Evolutionary conservation across 225 moss, liverwort and hornwort species (phyloP).

Genomic region (Bryoerythrophyllum caledonicum): DNA sequence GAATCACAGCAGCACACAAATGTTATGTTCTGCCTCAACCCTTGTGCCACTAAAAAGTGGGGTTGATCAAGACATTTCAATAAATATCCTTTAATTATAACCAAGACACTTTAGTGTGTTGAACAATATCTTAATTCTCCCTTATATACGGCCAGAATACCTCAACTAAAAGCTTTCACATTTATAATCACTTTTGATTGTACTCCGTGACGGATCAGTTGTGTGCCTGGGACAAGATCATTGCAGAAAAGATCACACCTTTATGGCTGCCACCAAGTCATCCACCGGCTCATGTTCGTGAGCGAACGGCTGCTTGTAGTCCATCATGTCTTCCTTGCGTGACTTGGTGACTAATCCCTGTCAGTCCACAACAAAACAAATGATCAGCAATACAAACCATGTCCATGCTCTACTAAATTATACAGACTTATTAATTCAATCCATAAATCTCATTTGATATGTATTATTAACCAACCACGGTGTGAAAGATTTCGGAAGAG

Average conservation of each 20-base stretch:
- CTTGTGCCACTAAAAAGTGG: too few species aligned
- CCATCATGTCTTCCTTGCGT: slow-evolving; percentile 53
- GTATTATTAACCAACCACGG: neutral
- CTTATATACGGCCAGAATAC: too few species aligned
- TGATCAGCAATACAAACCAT: neutral
- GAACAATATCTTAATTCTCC: too few species aligned
- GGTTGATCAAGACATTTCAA: too few species aligned
- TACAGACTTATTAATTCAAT: neutral
- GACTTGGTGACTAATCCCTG: slow-evolving; percentile 57
- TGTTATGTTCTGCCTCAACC: neutral
- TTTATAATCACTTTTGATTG: too few species aligned
- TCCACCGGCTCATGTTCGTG: slow-evolving; percentile 42
- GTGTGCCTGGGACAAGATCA: neutral
- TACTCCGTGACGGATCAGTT: neutral
- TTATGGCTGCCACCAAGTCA: slow-evolving; percentile 38
- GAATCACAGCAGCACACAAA: neutral
- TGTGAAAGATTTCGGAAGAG: neutral
- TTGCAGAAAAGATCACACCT: slow-evolving; percentile 28
- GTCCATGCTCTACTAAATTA: neutral
- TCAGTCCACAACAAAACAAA: neutral
- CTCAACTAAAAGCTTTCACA: too few species aligned
- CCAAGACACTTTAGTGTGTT: too few species aligned
- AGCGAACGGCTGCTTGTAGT: slow-evolving; percentile 50
- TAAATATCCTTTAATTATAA: too few species aligned
- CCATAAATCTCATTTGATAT: neutral